phyloP scores from a whole-genome alignment of 2,329 filamentous ascomycete species.

The Teratosphaeria epicoccoides region DNA sequence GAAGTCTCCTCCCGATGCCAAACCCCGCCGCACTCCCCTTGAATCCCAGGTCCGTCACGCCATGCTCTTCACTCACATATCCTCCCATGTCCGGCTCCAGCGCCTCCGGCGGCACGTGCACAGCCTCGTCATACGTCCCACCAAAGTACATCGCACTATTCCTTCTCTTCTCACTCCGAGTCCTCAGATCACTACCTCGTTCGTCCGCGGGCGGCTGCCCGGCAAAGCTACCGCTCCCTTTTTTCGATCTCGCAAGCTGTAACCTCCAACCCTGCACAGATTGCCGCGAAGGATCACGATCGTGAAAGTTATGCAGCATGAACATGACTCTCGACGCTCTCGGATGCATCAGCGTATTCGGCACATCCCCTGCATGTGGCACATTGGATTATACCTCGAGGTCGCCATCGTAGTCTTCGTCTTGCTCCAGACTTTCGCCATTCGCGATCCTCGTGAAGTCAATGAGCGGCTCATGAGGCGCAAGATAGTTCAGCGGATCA shows the following conservation, averaged over 20 bases:
- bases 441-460: slow-evolving; percentile 43
- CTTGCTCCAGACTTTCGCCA: slow-evolving; percentile 33
- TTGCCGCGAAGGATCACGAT: slow-evolving; percentile 19
- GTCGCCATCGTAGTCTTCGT: slow-evolving; percentile 15
- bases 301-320: slow-evolving; percentile 24
- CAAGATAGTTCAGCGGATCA: slow-evolving; percentile 37
- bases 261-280: slow-evolving; percentile 22
- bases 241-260: slow-evolving; percentile 17
- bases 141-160: slow-evolving; percentile 18
- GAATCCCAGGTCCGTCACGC: slow-evolving; percentile 15
- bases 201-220: slow-evolving; percentile 4
- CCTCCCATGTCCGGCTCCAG: slow-evolving; percentile 18
- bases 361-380: slow-evolving; percentile 23
- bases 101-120: slow-evolving; percentile 16
- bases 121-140: slow-evolving; percentile 16
- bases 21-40: slow-evolving; percentile 18
- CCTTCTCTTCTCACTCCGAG: slow-evolving; percentile 4
- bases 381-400: slow-evolving; percentile 42
- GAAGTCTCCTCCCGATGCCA: slow-evolving; percentile 9
- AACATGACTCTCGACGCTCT: slow-evolving; percentile 22
- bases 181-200: slow-evolving; percentile 8
- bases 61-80: slow-evolving; percentile 14
- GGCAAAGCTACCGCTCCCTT: slow-evolving; percentile 14
- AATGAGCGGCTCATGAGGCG: slow-evolving; percentile 38
- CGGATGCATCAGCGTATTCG: slow-evolving; percentile 25